These are phyloP conservation scores for Penicillium malachiteum DNA, from an alignment of 495 filamentous ascomycete species.

Conservation along the genomic window DNA sequence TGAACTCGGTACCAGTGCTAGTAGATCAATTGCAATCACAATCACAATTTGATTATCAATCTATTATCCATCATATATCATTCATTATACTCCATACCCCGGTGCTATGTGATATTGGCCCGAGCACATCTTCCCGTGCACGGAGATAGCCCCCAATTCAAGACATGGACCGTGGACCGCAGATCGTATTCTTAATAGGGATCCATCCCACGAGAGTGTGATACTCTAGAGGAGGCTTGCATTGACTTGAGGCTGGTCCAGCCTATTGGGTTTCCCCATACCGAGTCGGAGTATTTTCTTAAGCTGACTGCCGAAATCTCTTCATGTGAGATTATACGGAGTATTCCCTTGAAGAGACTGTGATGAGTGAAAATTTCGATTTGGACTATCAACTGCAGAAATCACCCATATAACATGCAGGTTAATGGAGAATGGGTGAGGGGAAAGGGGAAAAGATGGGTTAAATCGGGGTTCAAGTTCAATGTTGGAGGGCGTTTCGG, in stretches of 20 bases:
- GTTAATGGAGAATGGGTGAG: neutral
- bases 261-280: constrained; percentile 13
- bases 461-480: too few relatives aligned
- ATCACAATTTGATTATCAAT: too few relatives aligned
- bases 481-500: too few relatives aligned
- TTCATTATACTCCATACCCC: neutral
- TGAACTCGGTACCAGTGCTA: too few relatives aligned
- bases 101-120: neutral
- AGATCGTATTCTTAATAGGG: constrained; percentile 16
- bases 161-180: constrained; percentile 11
- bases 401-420: constrained; percentile 2
- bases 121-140: constrained; percentile 3
- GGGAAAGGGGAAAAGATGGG: too few relatives aligned
- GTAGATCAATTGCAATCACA: too few relatives aligned
- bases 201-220: constrained; percentile 14
- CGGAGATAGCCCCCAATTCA: constrained; percentile 20
- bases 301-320: neutral
- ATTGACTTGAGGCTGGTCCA: constrained; percentile 3
- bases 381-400: constrained; percentile 26
- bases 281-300: constrained; percentile 14
- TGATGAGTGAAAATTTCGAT: constrained; percentile 12
- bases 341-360: constrained; percentile 5
- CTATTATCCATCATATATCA: too few relatives aligned
- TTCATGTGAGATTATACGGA: neutral
- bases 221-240: constrained; percentile 29